Evolutionary conservation across 805 yeast species (phyloP), one percentile per base, ranked within the genome.

Genomic region (Citeromyces matritensis): DNA sequence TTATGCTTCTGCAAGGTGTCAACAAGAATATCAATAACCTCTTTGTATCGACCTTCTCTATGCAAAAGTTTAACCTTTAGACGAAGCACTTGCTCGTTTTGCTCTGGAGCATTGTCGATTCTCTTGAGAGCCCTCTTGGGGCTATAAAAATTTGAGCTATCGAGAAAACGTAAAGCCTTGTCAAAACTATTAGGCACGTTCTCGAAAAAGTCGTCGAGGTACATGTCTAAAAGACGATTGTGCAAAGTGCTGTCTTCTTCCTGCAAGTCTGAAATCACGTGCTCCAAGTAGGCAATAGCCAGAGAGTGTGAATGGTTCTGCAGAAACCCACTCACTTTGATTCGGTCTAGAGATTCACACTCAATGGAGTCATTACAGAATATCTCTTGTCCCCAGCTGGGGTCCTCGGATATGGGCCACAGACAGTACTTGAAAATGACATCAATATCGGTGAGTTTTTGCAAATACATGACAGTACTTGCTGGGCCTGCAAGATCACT

Each of bases 311-410:
- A 45, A 11, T 52, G 44, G 1, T 43, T 33, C 6, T 50, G 37
- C n/a, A 81, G 48, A 43, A 56, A 77, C 2, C 67, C 62, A 30
- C 75, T 54, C 0, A 84, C 73, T 39, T 61, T 54, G 15, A 51
- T 38, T 30, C 65, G 63, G 38, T 80, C 67, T 32, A 76, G 63
- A 9, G 69, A 55, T 36, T 71, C 75, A 35, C 80, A 65, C 39
- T 69, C 71, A 9, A 65, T 61, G 0, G 79, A 58, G 32, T 76
- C 78, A 35, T 68, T 72, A 63, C 82, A 60, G 40, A 85, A 85
- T 1, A 88, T 58, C 13, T 51, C 37, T 34, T 48, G 41, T 24
- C 67, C 67, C 43, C 58, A 51, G 7, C 53, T 37, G 8, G 47
- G 42, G 32, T 58, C 54, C 5, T 44, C 35, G 9, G 46, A 42